Evolutionary conservation across 148 eudicot species (phyloP).

Genomic region (Chenopodium suecicum): DNA sequence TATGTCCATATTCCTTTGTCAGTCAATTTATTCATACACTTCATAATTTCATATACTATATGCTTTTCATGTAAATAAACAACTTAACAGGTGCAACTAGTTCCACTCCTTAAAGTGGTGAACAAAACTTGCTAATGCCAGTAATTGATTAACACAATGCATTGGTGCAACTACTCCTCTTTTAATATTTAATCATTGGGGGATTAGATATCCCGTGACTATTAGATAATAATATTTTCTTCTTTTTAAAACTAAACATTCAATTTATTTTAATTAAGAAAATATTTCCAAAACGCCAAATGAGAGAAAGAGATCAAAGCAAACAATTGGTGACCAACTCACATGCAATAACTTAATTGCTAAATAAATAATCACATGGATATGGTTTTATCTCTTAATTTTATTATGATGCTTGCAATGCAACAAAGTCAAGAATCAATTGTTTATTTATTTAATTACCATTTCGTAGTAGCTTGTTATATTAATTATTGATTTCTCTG

Average conservation of each 20-base stretch:
- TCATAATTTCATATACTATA: too few relatives aligned
- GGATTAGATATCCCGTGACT: not conserved
- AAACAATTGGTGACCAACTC: not conserved
- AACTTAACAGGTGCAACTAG: not conserved
- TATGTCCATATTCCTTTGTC: not conserved
- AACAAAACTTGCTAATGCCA: not conserved
- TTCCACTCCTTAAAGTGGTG: not conserved
- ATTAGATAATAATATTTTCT: too few relatives aligned
- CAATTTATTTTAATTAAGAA: too few relatives aligned
- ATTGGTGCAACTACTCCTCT: slow-evolving; percentile 1
- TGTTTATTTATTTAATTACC: too few relatives aligned
- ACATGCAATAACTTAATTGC: not conserved
- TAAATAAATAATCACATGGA: not conserved
- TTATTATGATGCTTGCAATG: too few relatives aligned
- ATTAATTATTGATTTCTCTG: too few relatives aligned
- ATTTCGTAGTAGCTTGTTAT: too few relatives aligned
- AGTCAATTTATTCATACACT: too few relatives aligned
- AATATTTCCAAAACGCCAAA: too few relatives aligned
- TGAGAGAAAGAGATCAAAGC: too few relatives aligned
- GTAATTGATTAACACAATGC: not conserved
- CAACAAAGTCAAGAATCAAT: not conserved
- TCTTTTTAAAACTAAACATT: too few relatives aligned
- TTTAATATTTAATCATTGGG: not conserved
- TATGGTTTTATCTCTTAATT: not conserved
- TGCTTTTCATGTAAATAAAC: not conserved